phyloP scores from a whole-genome alignment of 1,139 yeast species.

The Yamadazyma siamensis region DNA sequence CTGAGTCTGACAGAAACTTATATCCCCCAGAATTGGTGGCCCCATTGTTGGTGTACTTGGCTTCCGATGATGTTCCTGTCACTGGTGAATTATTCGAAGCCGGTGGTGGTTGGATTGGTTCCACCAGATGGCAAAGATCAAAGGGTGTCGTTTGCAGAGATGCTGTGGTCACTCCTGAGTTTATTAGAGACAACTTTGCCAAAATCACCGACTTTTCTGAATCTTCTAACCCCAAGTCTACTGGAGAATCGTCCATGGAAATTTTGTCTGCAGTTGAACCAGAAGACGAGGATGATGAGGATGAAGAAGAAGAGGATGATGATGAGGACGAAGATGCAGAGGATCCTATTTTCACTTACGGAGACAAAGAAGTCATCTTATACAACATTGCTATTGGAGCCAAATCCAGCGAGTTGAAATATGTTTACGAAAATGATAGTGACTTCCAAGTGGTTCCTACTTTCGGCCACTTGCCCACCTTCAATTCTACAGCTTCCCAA shows the following conservation, averaged over 20 bases:
- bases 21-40: conserved; percentile 90
- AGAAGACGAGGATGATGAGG: conserved; percentile 49
- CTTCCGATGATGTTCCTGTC: conserved; percentile 67
- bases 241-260: conserved; percentile 78
- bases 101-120: conserved; percentile 92
- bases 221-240: conserved; percentile 57
- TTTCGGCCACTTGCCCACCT: conserved; percentile 81
- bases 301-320: conserved; percentile 44
- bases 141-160: conserved; percentile 72
- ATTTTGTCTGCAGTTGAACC: conserved; percentile 64
- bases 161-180: conserved; percentile 61
- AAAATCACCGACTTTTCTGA: conserved; percentile 66
- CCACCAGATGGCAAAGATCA: conserved; percentile 93
- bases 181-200: conserved; percentile 63
- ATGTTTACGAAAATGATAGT: conserved; percentile 71
- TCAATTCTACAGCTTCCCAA: conserved; percentile 50
- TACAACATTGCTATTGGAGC: conserved; percentile 94
- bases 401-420: conserved; percentile 68
- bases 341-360: conserved; percentile 46
- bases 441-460: conserved; percentile 91
- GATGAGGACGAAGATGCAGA: conserved; percentile 53
- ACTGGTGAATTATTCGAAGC: conserved; percentile 43
- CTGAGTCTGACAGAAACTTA: conserved; percentile 70
- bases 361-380: conserved; percentile 70
- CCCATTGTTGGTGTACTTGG: conserved; percentile 77